Evolutionary conservation across 1,139 yeast species (phyloP), one percentile per base, ranked within the genome.

Genomic region (Scheffersomyces cryptocercus): DNA sequence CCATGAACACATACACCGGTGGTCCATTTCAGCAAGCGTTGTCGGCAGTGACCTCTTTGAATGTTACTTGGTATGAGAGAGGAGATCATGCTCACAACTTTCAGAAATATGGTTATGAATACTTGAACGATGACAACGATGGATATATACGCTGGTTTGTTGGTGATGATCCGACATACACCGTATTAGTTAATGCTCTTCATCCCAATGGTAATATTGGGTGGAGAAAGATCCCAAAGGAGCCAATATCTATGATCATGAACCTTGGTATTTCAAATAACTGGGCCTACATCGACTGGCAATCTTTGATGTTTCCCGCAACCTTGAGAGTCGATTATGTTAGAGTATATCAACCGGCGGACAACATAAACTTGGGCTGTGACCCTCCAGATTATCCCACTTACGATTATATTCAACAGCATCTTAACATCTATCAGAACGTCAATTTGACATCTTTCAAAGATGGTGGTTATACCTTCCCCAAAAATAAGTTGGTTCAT

Each of bases 281-380:
- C 38, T 63, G 67, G 67, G 65, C 66, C 10, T 62, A 61, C 39
- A 61, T 63, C 24, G 62, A 62, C 43, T 63, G 67, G 67, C 61
- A 62, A 11, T 49, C 60, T 1, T 43, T 63, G 38, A 44, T 44
- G 20, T 63, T 63, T 50, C 67, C 67, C 11, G 48, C 49, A 28
- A 47, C 47, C 28, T 50, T 62, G 57, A 52, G 55, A 16, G 41
- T 62, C 10, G 65, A 61, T 37, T 58, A 58, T 32, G 61, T 62
- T 28, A 52, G 67, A 26, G 43, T 63, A 3, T 63, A 63, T 46
- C 67, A 63, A 42, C 66, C 65, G 1, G 47, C 53, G 28, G 58
- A 56, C 43, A 42, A 46, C 13, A 52, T 58, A 44, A 59, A 53
- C 41, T 37, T 61, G 37, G 58, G 64, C 2, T 63, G 67, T 42